Percentiles rank a stretch among this genome's conserved stretches.
Conservation (phyloP, 495 filamentous ascomycete species). For the Penicillium lagena region DNA sequence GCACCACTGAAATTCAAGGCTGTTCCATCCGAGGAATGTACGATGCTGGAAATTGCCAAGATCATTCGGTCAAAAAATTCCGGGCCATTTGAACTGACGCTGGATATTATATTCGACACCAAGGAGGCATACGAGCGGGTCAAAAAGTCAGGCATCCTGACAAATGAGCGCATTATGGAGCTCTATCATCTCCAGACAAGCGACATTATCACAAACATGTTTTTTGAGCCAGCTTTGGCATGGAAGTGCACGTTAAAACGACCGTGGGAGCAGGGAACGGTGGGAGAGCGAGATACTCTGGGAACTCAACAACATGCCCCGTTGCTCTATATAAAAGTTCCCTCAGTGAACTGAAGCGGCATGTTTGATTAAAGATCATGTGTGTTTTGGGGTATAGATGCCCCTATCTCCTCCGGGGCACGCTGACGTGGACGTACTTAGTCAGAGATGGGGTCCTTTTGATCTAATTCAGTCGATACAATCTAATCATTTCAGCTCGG, state of each 20-base stretch:
- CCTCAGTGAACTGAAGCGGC: constrained; percentile 17
- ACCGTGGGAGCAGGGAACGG: constrained; percentile 2
- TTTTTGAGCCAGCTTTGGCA: constrained; percentile 36
- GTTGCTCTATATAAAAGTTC: constrained; percentile 23
- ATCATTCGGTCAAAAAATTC: constrained; percentile 45
- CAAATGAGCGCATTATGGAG: constrained; percentile 13
- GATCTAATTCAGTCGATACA: constrained; percentile 24
- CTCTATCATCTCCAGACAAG: constrained; percentile 24
- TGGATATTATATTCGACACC: constrained; percentile 43
- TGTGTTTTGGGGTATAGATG: no score
- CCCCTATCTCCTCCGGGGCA: constrained; percentile 14
- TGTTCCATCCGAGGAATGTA: constrained; percentile 3
- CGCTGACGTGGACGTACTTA: constrained; percentile 23
- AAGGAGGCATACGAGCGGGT: constrained; percentile 22
- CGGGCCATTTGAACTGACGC: constrained; percentile 44
- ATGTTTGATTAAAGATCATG: no score
- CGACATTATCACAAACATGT: constrained; percentile 31
- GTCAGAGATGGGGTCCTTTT: constrained; percentile 21
- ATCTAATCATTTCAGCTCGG: constrained; percentile 29
- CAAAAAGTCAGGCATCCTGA: constrained; percentile 26
- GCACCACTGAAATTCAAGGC: neutral
- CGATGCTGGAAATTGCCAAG: constrained; percentile 26
- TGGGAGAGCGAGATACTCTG: constrained; percentile 7
- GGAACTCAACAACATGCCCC: constrained; percentile 7
- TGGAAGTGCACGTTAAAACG: constrained; percentile 38